Conservation (phyloP, 495 filamentous ascomycete genomes). For the Lasiosphaeria ovina region DNA sequence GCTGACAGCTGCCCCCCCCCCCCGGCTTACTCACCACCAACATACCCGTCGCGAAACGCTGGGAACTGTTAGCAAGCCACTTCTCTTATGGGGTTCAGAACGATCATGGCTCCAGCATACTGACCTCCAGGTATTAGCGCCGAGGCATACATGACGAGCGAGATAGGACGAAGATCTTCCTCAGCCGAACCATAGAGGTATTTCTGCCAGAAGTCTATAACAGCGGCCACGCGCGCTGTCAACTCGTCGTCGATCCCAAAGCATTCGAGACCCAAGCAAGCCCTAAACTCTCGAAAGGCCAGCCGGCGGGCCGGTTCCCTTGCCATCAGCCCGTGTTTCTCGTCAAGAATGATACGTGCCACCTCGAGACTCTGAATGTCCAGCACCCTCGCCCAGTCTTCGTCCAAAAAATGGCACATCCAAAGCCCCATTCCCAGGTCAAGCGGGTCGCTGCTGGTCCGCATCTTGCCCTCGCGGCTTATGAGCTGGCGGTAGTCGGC, state of each 20-base stretch:
- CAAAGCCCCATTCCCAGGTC: conserved; percentile 68
- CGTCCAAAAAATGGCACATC: conserved; percentile 58
- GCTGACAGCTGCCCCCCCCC: no score
- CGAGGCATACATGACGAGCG: conserved; percentile 64
- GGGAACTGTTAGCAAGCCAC: conserved; percentile 9
- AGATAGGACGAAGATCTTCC: conserved; percentile 57
- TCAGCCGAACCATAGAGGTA: conserved; percentile 43
- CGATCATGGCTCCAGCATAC: conserved; percentile 17
- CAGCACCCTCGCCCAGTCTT: conserved; percentile 51
- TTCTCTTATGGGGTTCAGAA: neutral
- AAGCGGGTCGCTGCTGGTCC: conserved; percentile 52
- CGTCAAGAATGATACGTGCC: conserved; percentile 35
- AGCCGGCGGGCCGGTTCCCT: conserved; percentile 45
- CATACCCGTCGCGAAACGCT: conserved; percentile 21
- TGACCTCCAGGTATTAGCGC: conserved; percentile 62
- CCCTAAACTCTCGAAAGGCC: conserved; percentile 66
- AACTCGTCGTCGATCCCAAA: conserved; percentile 46
- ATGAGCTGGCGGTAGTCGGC: conserved; percentile 59
- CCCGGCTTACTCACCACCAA: neutral
- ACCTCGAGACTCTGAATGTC: conserved; percentile 44
- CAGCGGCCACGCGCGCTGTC: conserved; percentile 39
- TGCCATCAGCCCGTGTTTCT: conserved; percentile 33
- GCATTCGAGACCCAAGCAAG: conserved; percentile 56
- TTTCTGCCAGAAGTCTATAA: conserved; percentile 55
- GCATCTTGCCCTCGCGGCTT: conserved; percentile 46